Evolutionary conservation across 768 basidiomycete species (phyloP), one percentile per base, ranked within the genome.

Genomic region (Kwoniella europaea): DNA sequence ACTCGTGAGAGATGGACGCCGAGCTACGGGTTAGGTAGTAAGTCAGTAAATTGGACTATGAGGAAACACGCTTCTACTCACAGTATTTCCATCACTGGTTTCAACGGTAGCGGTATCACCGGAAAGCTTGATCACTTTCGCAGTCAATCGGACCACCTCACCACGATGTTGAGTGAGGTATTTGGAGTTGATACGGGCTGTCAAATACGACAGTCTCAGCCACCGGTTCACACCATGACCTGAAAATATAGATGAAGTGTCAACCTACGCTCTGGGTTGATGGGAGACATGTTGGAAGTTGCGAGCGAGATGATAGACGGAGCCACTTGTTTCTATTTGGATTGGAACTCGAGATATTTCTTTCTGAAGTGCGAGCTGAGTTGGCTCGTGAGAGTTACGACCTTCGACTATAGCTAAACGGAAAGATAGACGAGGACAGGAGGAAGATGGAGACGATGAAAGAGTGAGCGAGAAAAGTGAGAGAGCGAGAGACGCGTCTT

Each of bases 71-170:
- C 16, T 12, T 59, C 6, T 10, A 74, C 78, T 67, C 60, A 83
- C 88, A 78, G 92, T 85, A 0, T 88, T 89, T 1, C 89, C 90
- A 76, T 93, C 92, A 55, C 86, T 86, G 0, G 91, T 88, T 70
- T 89, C 86, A 13, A 92, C 89, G 3, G 88, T 86, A 13, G 88
- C 87, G 2, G 81, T 80, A 15, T 86, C 86, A 18, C 85, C 85
- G 43, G 87, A 79, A 59, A 90, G 88, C 78, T 85, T 87, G 43
- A 91, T 74, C 27, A 88, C 85, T 82, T 89, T 90, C 72, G 89
- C 89, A 1, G 89, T 84, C 22, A 92, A 73, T 24, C 90, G 85
- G 35, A 92, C 88, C 2, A 86, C 88, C 64, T 87, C 86, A 2
- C 88, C 88, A 2, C 85, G 65, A 70, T 87, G 89, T 24, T 87